Evolutionary conservation across 2,329 filamentous ascomycete genomes (phyloP), one percentile per base, ranked within the genome.

Genomic region (Davidsoniella eucalypti): DNA sequence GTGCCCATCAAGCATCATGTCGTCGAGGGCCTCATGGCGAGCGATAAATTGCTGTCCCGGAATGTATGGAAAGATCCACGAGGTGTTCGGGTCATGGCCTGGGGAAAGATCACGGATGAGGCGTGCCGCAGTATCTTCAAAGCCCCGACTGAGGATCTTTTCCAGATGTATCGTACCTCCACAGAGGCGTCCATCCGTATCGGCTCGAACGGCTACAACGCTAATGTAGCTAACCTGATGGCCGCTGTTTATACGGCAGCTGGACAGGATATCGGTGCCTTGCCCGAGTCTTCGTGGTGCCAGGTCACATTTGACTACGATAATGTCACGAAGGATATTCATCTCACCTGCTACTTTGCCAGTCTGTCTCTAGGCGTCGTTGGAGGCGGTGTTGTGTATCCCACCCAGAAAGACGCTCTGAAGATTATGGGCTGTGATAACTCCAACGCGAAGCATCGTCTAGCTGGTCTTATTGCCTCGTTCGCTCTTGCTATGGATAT

Each of bases 391-490:
- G 41, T 38, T 2, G 17, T 12, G 2, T 44, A 39, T 5, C 23
- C 40, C n/a, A 44, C 40, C 7, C 43, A 45, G 21, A 33, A 25
- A 10, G 49, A 51, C 9, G 43, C 18, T 2, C 43, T 51, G 16
- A 45, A 42, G 36, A 47, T 51, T 44, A 41, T 51, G 49, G 49
- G 49, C 4, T 51, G 43, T 45, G 49, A 51, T 16, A 18, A 17
- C 8, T 33, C 33, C 12, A 36, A 18, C 18, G 29, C 25, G 10
- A 51, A 47, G 23, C 7, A 36, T n/a, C 40, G 38, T 16, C 25
- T 51, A 10, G 49, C 43, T 2, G 49, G 49, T 8, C 5, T 51
- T 4, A 51, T 51, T 7, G 42, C 49, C 3, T 33, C 29, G 17
- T 51, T 51, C 16, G 41, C 40, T 16, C 17, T 51, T 43, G 25